Evolutionary conservation across 805 yeast genomes (phyloP), one percentile per base, ranked within the genome.

Genomic region (Myxozyma mucilagina): DNA sequence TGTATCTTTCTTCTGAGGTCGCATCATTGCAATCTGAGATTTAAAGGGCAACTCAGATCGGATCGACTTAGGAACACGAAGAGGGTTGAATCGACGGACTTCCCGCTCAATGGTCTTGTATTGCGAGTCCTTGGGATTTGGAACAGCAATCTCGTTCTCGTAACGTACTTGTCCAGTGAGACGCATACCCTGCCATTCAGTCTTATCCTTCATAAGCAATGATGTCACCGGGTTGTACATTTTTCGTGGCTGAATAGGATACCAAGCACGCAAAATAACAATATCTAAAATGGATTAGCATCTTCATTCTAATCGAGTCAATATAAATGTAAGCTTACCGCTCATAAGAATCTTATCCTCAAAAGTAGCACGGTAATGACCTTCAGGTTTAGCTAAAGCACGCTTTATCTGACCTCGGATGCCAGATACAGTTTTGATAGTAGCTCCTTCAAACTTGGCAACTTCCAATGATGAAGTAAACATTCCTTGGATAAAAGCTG

Each of bases 401-500:
- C 97, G 81, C 74, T 94, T 94, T 69, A 94, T 93, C 74, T 94
- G 98, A 75, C 99, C 99, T 68, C 99, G 81, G 60, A 94, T 90
- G 62, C 99, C 99, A 7, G 97, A 89, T 4, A 94, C 99, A 0
- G 99, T 96, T 74, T 91, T 88, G 72, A 94, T 91, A 49, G 91
- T 87, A 0, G 99, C 99, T 60, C 99, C 99, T 78, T 94, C 99
- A 72, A 94, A 94, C 73, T 91, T 89, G 43, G 98, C 98, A 59
- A 93, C 97, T 76, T 94, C 99, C 75, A 94, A 80, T 0, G 96
- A 83, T 61, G 94, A 86, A 32, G 87, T 80, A 74, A 94, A 94
- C 99, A 94, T 94, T 71, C 93, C 97, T 76, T 90, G 93, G 71
- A 94, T 87, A 73, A 96, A 94, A 1, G 99, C 99, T 4, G 99